Base-by-base conservation (phyloP, 768 basidiomycete genomes). In the Lanmaoa rubissima region DNA sequence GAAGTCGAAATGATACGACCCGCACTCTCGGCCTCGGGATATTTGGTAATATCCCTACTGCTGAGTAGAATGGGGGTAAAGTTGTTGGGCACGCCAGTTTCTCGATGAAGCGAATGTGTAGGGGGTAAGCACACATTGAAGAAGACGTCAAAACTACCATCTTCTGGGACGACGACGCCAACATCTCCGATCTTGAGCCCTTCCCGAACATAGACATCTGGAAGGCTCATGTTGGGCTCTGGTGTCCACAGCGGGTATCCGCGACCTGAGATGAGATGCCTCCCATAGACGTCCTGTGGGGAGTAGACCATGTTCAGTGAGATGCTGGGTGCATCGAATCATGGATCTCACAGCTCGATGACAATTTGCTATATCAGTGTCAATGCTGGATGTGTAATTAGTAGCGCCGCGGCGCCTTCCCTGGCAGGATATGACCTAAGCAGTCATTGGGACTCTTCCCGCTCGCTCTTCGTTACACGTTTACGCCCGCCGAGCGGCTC, bases 181-280 rank as follows among this genome's bases (percentile, higher is more conserved):
- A 76, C 70, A 52, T 77, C 75, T 2, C 75, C 75, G 10, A 75
- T 72, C 39, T 58, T 66, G 47, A 72, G 60, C 1, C 73, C 74
- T 28, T 59, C 44, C 9, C 36, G 46, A 26, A 60, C 54, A 32
- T 76, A 72, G 1, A 54, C 49, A 6, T 53, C 48, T 9, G 69
- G 68, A 13, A 73, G 58, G 13, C 39, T 57, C 45, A 54, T 54
- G 41, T 65, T 61, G 0, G 70, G 67, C 11, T 69, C 65, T 31
- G 73, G 74, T 17, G 62, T 64, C 71, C 69, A 75, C 7, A 74
- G 50, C 0, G 70, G 71, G 50, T 70, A 69, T 5, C 75, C 74
- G 28, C 71, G 66, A 11, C 59, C 34, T 24, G 57, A 54, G 21
- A 57, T 43, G 16, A 59, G 62, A 12, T 54, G 53, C 11, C 56